Evolutionary conservation across 768 basidiomycete genomes (phyloP).

Genomic region (Suillus variegatus): DNA sequence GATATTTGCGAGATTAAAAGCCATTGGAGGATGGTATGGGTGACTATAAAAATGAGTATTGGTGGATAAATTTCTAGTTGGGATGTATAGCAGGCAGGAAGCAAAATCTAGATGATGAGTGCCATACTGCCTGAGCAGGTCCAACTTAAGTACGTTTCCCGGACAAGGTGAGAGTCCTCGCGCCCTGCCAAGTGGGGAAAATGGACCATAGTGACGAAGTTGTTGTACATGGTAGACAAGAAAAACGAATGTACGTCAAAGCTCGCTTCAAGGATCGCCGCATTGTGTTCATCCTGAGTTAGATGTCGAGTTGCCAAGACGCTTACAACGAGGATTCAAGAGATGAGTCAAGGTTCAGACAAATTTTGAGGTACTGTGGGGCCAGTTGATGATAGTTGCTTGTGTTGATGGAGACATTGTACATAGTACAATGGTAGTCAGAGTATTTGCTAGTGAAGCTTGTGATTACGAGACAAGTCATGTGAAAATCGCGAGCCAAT

Average conservation of each 20-base stretch:
- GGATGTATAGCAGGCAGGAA: not conserved
- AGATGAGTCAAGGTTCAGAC: not conserved
- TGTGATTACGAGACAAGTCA: too few relatives aligned
- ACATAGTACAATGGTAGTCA: not conserved
- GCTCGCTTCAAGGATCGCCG: not conserved
- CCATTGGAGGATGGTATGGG: not conserved
- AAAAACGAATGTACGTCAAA: not conserved
- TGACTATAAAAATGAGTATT: not conserved
- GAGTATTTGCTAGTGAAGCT: too few relatives aligned
- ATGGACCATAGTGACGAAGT: constrained; percentile 1
- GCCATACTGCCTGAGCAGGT: not conserved
- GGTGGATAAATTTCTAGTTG: not conserved
- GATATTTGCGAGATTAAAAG: not conserved
- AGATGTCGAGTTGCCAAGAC: not conserved
- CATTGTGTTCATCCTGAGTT: not conserved
- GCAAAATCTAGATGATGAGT: not conserved
- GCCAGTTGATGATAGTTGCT: not conserved
- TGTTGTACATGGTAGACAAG: not conserved
- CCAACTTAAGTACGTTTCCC: not conserved
- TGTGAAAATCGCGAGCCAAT: too few relatives aligned
- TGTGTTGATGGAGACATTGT: not conserved
- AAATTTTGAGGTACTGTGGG: not conserved
- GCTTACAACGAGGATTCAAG: not conserved
- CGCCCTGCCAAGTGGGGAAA: too few relatives aligned
- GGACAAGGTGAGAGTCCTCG: not conserved